phyloP scores from a whole-genome alignment of 164 flowering plant genomes.

The Macadamia tetraphylla region DNA sequence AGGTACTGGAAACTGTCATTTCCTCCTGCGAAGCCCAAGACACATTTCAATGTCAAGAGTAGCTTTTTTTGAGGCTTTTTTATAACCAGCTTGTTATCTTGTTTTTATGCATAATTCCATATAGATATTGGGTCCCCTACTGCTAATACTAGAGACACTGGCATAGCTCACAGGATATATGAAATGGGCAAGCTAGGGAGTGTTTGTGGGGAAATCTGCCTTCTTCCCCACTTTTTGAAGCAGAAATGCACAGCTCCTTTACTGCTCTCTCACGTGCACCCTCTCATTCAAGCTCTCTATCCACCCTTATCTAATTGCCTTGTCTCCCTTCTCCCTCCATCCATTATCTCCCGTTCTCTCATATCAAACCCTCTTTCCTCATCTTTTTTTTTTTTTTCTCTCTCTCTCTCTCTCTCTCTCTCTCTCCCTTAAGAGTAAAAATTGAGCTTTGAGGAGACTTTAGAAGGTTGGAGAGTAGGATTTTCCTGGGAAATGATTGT shows the following conservation, averaged over 20 bases:
- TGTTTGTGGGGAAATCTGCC: slow-evolving; percentile 4
- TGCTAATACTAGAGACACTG: slow-evolving; percentile 15
- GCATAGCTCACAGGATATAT: slow-evolving; percentile 28
- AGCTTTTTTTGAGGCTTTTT: slow-evolving; percentile 9
- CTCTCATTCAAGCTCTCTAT: slow-evolving; percentile 7
- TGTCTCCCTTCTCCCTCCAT: background rate
- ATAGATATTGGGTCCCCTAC: slow-evolving; percentile 51
- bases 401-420: slow-evolving; percentile 7
- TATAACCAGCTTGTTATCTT: slow-evolving; percentile 39
- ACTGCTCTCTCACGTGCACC: slow-evolving; percentile 39
- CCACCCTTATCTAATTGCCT: background rate
- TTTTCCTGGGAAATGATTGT: slow-evolving; percentile 11
- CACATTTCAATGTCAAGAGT: slow-evolving; percentile 19
- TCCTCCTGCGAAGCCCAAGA: slow-evolving; percentile 1
- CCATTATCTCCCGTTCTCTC: background rate
- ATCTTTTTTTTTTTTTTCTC: slow-evolving; percentile 4
- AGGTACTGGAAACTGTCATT: background rate
- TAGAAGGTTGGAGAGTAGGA: slow-evolving; percentile 1
- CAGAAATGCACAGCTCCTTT: slow-evolving; percentile 19
- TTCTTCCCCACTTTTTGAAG: slow-evolving; percentile 20
- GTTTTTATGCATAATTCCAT: slow-evolving; percentile 46
- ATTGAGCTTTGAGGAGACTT: background rate
- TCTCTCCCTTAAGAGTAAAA: background rate
- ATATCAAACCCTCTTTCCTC: slow-evolving; percentile 1
- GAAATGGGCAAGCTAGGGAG: slow-evolving; percentile 21